Evolutionary conservation across 495 filamentous ascomycete species (phyloP).

Genomic region (Podospora didyma): DNA sequence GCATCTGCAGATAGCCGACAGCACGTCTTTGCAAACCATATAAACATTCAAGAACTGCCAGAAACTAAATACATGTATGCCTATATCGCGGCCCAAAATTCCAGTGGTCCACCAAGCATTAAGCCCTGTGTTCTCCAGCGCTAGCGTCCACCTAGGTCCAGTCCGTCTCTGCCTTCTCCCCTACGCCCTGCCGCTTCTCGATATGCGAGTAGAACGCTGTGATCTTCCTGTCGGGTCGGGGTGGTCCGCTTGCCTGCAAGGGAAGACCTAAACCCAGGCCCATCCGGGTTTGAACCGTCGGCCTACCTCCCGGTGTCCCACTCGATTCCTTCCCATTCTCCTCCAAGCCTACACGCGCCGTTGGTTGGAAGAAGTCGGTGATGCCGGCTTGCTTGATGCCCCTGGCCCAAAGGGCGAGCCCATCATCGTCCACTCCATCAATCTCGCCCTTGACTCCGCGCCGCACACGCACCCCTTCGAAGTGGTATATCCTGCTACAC

Average conservation of each 20-base stretch:
- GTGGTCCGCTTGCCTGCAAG: slow-evolving; percentile 9
- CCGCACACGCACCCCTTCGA: slow-evolving; percentile 6
- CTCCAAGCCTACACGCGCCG: slow-evolving; percentile 7
- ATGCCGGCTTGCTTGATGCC: slow-evolving; percentile 8
- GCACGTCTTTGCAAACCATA: slow-evolving; percentile 3
- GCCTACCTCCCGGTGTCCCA: slow-evolving; percentile 7
- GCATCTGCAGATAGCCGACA: slow-evolving; percentile 2
- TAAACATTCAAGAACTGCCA: slow-evolving; percentile 1
- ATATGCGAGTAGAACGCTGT: slow-evolving; percentile 11
- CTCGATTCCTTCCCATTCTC: slow-evolving; percentile 11
- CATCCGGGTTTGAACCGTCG: slow-evolving; percentile 9
- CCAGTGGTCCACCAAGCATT: slow-evolving; percentile 1
- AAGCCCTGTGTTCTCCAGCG: slow-evolving; percentile 11
- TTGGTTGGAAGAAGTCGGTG: slow-evolving; percentile 12
- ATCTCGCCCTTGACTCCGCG: slow-evolving; percentile 9
- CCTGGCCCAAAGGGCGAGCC: slow-evolving; percentile 6
- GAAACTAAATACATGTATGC: background rate
- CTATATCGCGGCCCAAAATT: background rate
- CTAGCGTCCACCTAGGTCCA: slow-evolving; percentile 11
- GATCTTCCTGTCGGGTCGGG: slow-evolving; percentile 11
- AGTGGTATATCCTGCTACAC: slow-evolving; percentile 10
- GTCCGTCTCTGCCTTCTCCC: slow-evolving; percentile 10
- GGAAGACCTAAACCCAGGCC: slow-evolving; percentile 11
- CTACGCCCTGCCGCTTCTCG: slow-evolving; percentile 7
- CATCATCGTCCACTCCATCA: slow-evolving; percentile 7